phyloP scores from a whole-genome alignment of 306 rosid species.

The Inga laurina region DNA sequence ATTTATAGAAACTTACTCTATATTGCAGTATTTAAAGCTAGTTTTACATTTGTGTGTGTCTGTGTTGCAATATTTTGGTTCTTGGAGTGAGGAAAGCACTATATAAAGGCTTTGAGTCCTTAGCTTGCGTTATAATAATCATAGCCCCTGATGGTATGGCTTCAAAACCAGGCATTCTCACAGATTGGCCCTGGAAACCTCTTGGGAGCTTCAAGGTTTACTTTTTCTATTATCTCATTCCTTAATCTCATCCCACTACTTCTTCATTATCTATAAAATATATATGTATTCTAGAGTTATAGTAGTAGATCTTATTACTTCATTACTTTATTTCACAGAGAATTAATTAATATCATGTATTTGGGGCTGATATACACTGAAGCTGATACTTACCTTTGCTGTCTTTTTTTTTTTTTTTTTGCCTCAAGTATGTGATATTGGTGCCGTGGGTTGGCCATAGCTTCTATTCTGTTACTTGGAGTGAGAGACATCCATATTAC shows the following conservation, averaged over 20 bases:
- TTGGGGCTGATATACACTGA: too few relatives aligned
- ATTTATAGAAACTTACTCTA: too few relatives aligned
- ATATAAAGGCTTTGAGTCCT: neutral
- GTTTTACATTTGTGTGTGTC: too few relatives aligned
- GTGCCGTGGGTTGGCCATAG: neutral
- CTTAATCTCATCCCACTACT: neutral
- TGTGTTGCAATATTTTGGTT: too few relatives aligned
- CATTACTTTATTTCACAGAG: neutral
- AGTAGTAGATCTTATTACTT: neutral
- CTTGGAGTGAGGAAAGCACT: neutral
- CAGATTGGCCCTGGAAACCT: conserved; percentile 66
- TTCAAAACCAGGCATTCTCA: conserved; percentile 60
- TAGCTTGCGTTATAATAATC: too few relatives aligned
- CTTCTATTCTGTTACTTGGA: neutral
- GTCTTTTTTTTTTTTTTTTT: too few relatives aligned
- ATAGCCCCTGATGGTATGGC: conserved; percentile 37
- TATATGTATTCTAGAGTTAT: neutral
- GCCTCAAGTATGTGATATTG: neutral
- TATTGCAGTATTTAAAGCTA: neutral
- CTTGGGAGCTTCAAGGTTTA: conserved; percentile 59
- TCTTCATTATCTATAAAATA: neutral
- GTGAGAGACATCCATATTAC: neutral
- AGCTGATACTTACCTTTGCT: neutral
- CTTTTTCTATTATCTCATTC: neutral
- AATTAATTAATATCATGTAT: too few relatives aligned